Percentiles rank a stretch among this genome's conserved stretches.
Evolutionary conservation across 2,329 filamentous ascomycete species (phyloP).

Genomic region (Phialemonium atrogriseum): DNA sequence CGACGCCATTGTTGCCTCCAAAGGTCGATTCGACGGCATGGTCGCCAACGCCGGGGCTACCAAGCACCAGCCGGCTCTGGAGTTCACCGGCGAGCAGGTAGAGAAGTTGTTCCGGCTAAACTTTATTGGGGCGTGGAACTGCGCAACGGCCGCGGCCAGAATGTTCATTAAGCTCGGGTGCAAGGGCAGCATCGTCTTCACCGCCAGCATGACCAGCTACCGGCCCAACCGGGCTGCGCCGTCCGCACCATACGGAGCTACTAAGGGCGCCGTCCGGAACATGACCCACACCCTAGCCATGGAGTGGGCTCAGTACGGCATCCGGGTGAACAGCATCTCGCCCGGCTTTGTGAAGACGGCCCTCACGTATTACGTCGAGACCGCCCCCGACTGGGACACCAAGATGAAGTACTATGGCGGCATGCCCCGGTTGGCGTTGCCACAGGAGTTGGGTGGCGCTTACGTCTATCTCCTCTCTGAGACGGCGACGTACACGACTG

Average conservation of each 20-base stretch:
- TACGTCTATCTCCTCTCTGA: slow-evolving; percentile 50
- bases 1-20: slow-evolving; percentile 26
- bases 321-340: slow-evolving; percentile 37
- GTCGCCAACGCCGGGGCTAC: slow-evolving; percentile 32
- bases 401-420: slow-evolving; percentile 52
- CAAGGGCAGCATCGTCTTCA: slow-evolving; percentile 33
- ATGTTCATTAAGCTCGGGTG: slow-evolving; percentile 26
- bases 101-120: slow-evolving; percentile 37
- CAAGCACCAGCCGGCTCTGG: slow-evolving; percentile 36
- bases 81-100: slow-evolving; percentile 29
- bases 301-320: slow-evolving; percentile 38
- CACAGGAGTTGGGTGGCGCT: slow-evolving; percentile 45
- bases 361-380: slow-evolving; percentile 41
- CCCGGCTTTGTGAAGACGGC: slow-evolving; percentile 35
- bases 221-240: slow-evolving; percentile 40
- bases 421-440: slow-evolving; percentile 44
- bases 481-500: slow-evolving; percentile 39
- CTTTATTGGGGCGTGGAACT: slow-evolving; percentile 35
- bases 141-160: slow-evolving; percentile 34
- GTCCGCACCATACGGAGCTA: slow-evolving; percentile 37
- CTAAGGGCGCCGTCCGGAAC: slow-evolving; percentile 33
- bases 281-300: slow-evolving; percentile 33
- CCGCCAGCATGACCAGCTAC: slow-evolving; percentile 38
- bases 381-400: slow-evolving; percentile 44
- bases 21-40: slow-evolving; percentile 33